Evolutionary conservation across 2,329 filamentous ascomycete species (phyloP), one percentile per base, ranked within the genome.

Genomic region (Rosellinia necatrix): DNA sequence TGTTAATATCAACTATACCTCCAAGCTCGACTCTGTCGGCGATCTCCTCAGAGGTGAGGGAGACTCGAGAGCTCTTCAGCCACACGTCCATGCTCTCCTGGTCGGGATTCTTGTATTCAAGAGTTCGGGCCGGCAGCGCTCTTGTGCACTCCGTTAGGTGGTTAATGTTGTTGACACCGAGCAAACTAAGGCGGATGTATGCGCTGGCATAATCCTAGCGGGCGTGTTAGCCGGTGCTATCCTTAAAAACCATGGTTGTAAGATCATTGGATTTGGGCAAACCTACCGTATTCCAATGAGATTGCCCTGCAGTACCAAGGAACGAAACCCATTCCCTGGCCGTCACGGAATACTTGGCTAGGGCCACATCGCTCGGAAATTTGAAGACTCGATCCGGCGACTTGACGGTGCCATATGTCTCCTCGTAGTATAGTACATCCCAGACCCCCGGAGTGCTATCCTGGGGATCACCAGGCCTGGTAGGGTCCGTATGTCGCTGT

Each of bases 81-180:
- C 61, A 66, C 37, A 56, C 55, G 9, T 61, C 56, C 52, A 68
- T 46, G 22, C 46, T 55, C 30, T 50, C 37, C 40, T 64, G 61
- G 19, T 68, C 66, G 4, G 60, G 61, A n/a, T 49, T 59, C 48
- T 50, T 52, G 58, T 65, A 72, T 12, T 52, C 58, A 38, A 24
- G 52, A n/a, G 61, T 64, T 35, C 66, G 64, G 0, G 72, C 58
- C 5, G 77, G 81, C 8, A 84, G 68, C 2, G 79, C 79, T 61
- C 78, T 76, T 8, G 79, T 81, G 74, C 81, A 84, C 60, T 84
- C 81, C 13, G 75, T 79, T 38, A 84, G 69, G 19, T 72, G 67
- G 66, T 84, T 83, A 67, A 84, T 79, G 64, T 83, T 82, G 63
- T 80, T 75, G 12, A 84, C 80, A 3, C 81, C 82, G 9, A 85